Evolutionary conservation across 2,329 filamentous ascomycete genomes (phyloP).

Genomic region (Calonectria leucothoes): DNA sequence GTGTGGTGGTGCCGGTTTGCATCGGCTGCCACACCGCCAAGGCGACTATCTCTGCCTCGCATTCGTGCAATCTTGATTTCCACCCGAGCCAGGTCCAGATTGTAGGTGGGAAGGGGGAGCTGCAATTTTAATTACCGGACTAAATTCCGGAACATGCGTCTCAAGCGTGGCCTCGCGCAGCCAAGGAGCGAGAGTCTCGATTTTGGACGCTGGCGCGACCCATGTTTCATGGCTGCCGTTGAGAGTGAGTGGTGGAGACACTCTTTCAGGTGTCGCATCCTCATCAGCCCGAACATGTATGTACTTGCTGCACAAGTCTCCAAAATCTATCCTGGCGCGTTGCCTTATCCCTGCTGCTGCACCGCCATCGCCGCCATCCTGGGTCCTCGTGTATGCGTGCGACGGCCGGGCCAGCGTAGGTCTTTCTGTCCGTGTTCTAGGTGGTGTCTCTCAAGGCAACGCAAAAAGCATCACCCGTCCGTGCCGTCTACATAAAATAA

Average conservation of each 20-base stretch:
- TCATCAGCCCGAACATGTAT: background rate
- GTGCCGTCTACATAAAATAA: background rate
- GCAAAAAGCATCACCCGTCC: background rate
- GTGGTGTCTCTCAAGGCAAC: too few species aligned
- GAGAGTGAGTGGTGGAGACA: background rate
- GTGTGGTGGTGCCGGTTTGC: background rate
- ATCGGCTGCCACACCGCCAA: background rate
- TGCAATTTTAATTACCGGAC: background rate
- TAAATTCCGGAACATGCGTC: background rate
- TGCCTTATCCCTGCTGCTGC: background rate
- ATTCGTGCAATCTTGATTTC: background rate
- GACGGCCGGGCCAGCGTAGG: background rate
- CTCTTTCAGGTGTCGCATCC: background rate
- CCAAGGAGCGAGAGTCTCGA: background rate
- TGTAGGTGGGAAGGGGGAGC: background rate
- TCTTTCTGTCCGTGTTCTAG: too few species aligned
- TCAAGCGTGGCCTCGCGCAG: background rate
- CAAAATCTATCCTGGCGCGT: background rate
- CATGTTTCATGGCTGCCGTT: background rate
- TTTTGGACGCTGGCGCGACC: background rate
- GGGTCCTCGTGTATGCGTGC: background rate
- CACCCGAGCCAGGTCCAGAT: background rate
- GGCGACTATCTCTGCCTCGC: background rate
- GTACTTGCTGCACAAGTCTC: too few species aligned
- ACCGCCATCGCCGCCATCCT: background rate